Evolutionary conservation across 768 basidiomycete genomes (phyloP).

Genomic region (Gloeostereum incarnatum): DNA sequence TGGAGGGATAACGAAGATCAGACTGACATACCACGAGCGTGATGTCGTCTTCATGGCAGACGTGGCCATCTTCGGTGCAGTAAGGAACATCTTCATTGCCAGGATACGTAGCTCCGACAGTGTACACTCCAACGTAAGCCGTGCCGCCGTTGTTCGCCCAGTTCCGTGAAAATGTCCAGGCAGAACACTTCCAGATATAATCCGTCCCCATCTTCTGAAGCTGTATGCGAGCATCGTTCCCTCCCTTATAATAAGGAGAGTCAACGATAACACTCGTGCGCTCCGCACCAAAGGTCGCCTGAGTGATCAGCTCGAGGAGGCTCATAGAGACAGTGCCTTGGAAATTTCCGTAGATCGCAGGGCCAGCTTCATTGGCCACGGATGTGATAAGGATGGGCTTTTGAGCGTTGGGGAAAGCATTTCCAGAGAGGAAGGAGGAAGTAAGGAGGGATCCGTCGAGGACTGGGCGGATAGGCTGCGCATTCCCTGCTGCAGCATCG

Average conservation of each 20-base stretch:
- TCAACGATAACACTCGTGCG: constrained; percentile 33
- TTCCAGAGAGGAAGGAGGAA: constrained; percentile 51
- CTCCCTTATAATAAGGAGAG: constrained; percentile 36
- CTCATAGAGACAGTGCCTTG: constrained; percentile 25
- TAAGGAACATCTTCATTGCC: constrained; percentile 46
- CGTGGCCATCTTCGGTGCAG: constrained; percentile 45
- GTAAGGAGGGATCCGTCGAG: constrained; percentile 63
- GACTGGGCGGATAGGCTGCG: constrained; percentile 58
- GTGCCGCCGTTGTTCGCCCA: constrained; percentile 58
- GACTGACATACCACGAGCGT: constrained; percentile 52
- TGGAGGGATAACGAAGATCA: constrained; percentile 1
- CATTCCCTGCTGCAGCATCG: constrained; percentile 42
- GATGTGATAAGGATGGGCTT: constrained; percentile 70
- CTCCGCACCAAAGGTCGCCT: constrained; percentile 33
- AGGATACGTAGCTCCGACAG: constrained; percentile 63
- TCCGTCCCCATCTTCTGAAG: constrained; percentile 58
- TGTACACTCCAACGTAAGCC: constrained; percentile 60
- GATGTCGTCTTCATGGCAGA: constrained; percentile 82
- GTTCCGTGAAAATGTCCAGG: constrained; percentile 60
- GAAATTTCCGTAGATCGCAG: constrained; percentile 43
- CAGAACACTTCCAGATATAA: constrained; percentile 59
- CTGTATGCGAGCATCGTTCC: constrained; percentile 44
- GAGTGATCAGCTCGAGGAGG: constrained; percentile 27
- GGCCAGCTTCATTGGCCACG: constrained; percentile 63
- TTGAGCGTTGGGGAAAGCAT: constrained; percentile 45